phyloP scores from a whole-genome alignment of 768 basidiomycete species.

The Neoboletus subvelutipes region DNA sequence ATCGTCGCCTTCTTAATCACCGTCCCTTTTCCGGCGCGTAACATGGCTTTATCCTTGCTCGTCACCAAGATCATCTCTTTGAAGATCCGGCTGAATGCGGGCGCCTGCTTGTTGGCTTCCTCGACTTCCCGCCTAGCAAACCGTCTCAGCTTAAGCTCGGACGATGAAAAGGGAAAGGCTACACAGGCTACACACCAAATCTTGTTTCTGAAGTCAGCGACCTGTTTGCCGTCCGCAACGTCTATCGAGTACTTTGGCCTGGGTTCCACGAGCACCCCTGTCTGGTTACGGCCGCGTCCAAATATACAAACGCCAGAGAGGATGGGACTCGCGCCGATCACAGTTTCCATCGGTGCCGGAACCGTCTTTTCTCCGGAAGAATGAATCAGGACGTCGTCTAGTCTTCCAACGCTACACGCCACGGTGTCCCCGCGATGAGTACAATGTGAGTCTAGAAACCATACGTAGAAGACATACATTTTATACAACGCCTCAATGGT shows the following conservation, averaged over 20 bases:
- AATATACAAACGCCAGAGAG: constrained; percentile 41
- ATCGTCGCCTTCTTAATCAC: constrained; percentile 41
- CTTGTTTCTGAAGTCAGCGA: constrained; percentile 35
- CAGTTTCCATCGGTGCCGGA: constrained; percentile 35
- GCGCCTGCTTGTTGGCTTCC: constrained; percentile 41
- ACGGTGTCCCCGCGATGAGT: not conserved
- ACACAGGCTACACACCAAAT: constrained; percentile 34
- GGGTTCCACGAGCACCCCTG: constrained; percentile 34
- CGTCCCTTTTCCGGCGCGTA: constrained; percentile 48
- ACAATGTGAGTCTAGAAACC: not conserved
- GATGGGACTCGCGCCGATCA: constrained; percentile 20
- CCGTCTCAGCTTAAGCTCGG: not conserved
- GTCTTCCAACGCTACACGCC: constrained; percentile 37
- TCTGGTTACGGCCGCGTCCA: constrained; percentile 34
- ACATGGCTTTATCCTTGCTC: constrained; percentile 40
- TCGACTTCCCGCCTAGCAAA: constrained; percentile 38
- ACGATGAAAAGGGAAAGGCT: not conserved
- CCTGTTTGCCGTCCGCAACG: constrained; percentile 25
- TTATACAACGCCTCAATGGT: constrained; percentile 42
- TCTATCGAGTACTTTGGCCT: constrained; percentile 36
- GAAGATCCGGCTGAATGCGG: constrained; percentile 44
- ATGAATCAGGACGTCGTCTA: constrained; percentile 35
- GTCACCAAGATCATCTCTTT: constrained; percentile 54
- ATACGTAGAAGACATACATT: constrained; percentile 29
- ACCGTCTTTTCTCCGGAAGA: constrained; percentile 36